phyloP scores from a whole-genome alignment of 1,284 basidiomycete genomes.

The Pulveroboletus ridleyi region DNA sequence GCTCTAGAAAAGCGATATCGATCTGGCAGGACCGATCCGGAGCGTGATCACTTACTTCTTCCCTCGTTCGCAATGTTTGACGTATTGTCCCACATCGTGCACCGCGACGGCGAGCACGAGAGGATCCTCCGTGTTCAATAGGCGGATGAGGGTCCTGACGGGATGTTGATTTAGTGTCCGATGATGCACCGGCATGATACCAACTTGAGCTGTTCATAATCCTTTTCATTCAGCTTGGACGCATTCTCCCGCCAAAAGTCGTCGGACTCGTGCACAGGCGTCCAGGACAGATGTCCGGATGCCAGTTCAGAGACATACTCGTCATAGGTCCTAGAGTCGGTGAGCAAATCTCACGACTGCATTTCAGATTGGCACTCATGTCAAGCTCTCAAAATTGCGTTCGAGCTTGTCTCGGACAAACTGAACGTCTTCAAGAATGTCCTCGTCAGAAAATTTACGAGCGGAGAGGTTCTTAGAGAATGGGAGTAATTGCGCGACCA shows the following conservation, averaged over 20 bases:
- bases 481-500: slow-evolving; percentile 87
- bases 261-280: slow-evolving; percentile 95
- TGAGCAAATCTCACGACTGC: neutral
- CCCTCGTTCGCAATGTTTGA: slow-evolving; percentile 88
- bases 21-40: neutral
- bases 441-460: slow-evolving; percentile 95
- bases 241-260: slow-evolving; percentile 99
- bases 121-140: slow-evolving; percentile 68
- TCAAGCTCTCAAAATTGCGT: slow-evolving; percentile 86
- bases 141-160: slow-evolving; percentile 72
- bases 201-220: slow-evolving; percentile 85
- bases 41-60: slow-evolving; percentile 75
- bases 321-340: slow-evolving; percentile 83
- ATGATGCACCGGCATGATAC: neutral
- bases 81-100: slow-evolving; percentile 94
- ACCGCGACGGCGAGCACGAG: slow-evolving; percentile 87
- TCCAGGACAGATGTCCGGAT: slow-evolving; percentile 93
- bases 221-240: slow-evolving; percentile 80
- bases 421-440: slow-evolving; percentile 91
- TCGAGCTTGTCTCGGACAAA: slow-evolving; percentile 87
- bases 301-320: slow-evolving; percentile 93
- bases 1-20: slow-evolving; percentile 51
- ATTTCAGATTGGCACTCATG: slow-evolving; percentile 54
- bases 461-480: slow-evolving; percentile 86
- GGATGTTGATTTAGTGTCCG: neutral